phyloP scores from a whole-genome alignment of 2,329 filamentous ascomycete genomes.

The Xylariaceae sp. region DNA sequence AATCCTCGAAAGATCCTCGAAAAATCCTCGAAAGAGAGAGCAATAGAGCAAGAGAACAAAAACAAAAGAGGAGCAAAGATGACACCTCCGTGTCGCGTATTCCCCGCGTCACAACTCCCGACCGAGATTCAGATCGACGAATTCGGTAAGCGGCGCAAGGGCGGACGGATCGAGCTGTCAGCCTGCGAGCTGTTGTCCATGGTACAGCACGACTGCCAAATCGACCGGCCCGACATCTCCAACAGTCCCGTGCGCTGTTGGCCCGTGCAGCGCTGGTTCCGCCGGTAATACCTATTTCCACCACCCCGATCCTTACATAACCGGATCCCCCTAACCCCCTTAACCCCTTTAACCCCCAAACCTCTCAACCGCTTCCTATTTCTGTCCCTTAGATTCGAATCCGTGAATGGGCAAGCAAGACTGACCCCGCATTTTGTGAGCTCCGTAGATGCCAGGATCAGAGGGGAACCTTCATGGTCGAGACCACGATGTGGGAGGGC shows the following conservation, averaged over 20 bases:
- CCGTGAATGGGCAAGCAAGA: not conserved
- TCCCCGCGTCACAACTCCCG: conserved; percentile 55
- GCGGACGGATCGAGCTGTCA: conserved; percentile 51
- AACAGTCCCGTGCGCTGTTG: conserved; percentile 57
- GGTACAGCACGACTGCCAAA: conserved; percentile 63
- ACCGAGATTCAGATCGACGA: conserved; percentile 52
- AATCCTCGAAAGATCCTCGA: too few relatives aligned
- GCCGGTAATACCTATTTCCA: too few relatives aligned
- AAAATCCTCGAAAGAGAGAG: too few relatives aligned
- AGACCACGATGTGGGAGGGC: conserved; percentile 66
- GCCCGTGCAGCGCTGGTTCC: conserved; percentile 62
- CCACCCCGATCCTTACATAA: too few relatives aligned
- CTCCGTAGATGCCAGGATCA: conserved; percentile 60
- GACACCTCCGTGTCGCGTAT: conserved; percentile 61
- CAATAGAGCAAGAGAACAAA: not conserved
- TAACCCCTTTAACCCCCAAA: not conserved
- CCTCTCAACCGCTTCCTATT: not conserved
- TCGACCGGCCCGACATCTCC: conserved; percentile 49
- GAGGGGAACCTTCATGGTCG: conserved; percentile 60
- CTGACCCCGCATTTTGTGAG: not conserved
- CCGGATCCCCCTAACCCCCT: not conserved
- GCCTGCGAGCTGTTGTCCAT: conserved; percentile 60
- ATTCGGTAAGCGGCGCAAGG: conserved; percentile 56
- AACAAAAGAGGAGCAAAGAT: conserved; percentile 41
- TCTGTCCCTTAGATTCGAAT: conserved; percentile 2